Conservation (phyloP, 306 rosid species). For the Lotus japonicus region DNA sequence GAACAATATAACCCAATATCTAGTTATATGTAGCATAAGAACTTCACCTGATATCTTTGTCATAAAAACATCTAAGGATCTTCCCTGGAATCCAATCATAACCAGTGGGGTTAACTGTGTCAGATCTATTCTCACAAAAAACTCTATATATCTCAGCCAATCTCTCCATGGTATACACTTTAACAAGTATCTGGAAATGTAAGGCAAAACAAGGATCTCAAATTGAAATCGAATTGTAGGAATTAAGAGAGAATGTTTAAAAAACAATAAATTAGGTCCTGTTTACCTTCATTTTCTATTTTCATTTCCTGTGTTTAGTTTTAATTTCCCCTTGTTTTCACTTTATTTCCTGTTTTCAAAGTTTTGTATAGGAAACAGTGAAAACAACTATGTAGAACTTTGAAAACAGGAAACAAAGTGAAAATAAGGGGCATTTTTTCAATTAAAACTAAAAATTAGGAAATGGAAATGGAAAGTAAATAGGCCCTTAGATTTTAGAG, state of each 20-base stretch:
- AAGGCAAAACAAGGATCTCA: slow-evolving; percentile 23
- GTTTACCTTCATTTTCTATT: no score
- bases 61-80: slow-evolving; percentile 87
- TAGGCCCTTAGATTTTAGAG: neutral
- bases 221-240: slow-evolving; percentile 10
- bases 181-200: slow-evolving; percentile 72
- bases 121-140: slow-evolving; percentile 52
- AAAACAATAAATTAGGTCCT: neutral
- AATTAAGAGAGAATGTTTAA: slow-evolving; percentile 6
- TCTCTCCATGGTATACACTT: slow-evolving; percentile 87
- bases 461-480: no score
- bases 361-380: no score
- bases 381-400: no score
- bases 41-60: slow-evolving; percentile 90
- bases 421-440: no score
- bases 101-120: slow-evolving; percentile 35
- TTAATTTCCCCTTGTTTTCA: no score
- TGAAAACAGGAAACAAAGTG: no score
- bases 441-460: neutral
- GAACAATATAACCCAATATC: neutral
- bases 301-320: no score
- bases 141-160: slow-evolving; percentile 74
- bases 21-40: neutral
- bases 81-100: slow-evolving; percentile 90
- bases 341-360: no score